Evolutionary conservation across 1,284 basidiomycete species (phyloP).

Genomic region (Boletus smithii): DNA sequence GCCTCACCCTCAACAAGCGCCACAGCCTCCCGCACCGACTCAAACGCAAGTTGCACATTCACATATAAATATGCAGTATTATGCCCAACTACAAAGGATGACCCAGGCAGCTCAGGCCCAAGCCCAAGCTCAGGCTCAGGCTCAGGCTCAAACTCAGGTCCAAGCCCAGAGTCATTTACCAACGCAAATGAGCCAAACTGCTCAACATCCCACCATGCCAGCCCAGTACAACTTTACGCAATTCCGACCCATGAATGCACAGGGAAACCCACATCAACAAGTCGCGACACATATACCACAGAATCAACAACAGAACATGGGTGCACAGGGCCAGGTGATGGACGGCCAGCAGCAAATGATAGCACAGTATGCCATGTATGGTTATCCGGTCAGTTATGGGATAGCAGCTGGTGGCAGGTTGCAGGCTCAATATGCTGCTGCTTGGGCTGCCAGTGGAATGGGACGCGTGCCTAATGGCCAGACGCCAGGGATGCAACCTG

Average conservation of each 20-base stretch:
- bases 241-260: slow-evolving; percentile 23
- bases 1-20: slow-evolving; percentile 15
- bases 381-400: slow-evolving; percentile 31
- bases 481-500: slow-evolving; percentile 28
- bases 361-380: slow-evolving; percentile 34
- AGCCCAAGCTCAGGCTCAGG: slow-evolving; percentile 21
- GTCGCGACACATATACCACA: slow-evolving; percentile 21
- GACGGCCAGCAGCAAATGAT: slow-evolving; percentile 32
- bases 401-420: slow-evolving; percentile 24
- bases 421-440: slow-evolving; percentile 27
- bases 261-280: slow-evolving; percentile 28
- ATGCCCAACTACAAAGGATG: slow-evolving; percentile 18
- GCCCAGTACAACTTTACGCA: slow-evolving; percentile 25
- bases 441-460: slow-evolving; percentile 30
- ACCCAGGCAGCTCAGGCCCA: slow-evolving; percentile 22
- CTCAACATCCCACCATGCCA: slow-evolving; percentile 23
- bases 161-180: slow-evolving; percentile 25
- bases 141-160: slow-evolving; percentile 21
- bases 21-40: slow-evolving; percentile 19
- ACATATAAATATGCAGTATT: slow-evolving; percentile 15
- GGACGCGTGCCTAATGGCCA: slow-evolving; percentile 34
- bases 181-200: slow-evolving; percentile 19
- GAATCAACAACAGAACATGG: slow-evolving; percentile 24
- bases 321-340: slow-evolving; percentile 21
- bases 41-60: slow-evolving; percentile 25